A percentile compares a stretch with the other conserved stretches of the same genome.
These are phyloP conservation scores for Chalciporus piperatus DNA, from an alignment of 768 basidiomycete species.

Conservation along the genomic window DNA sequence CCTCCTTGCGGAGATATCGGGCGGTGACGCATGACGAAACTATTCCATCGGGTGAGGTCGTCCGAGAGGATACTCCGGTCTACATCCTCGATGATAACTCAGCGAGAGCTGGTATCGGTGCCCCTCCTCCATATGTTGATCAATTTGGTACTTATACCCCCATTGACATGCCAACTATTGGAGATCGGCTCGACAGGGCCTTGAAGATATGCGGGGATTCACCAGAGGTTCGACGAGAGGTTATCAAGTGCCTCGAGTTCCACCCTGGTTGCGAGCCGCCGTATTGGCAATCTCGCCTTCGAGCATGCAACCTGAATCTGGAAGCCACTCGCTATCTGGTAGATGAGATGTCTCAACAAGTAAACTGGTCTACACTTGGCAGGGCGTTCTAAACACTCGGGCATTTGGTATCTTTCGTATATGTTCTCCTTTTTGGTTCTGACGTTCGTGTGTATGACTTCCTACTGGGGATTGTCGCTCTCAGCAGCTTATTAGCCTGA, in stretches of 20 bases:
- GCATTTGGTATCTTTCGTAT: too few species aligned
- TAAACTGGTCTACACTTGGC: constrained; percentile 14
- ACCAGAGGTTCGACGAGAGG: constrained; percentile 16
- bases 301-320: constrained; percentile 17
- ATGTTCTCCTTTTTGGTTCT: too few species aligned
- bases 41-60: constrained; percentile 3
- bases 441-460: too few species aligned
- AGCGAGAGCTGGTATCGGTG: constrained; percentile 6
- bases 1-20: constrained; percentile 10
- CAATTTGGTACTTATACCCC: constrained; percentile 2
- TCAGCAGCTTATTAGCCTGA: too few species aligned
- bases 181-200: constrained; percentile 21
- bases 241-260: constrained; percentile 24
- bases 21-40: not conserved
- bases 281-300: constrained; percentile 26
- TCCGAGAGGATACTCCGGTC: constrained; percentile 23
- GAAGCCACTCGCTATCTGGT: constrained; percentile 18
- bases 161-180: constrained; percentile 10
- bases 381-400: not conserved
- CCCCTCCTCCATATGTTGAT: constrained; percentile 18
- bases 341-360: constrained; percentile 26
- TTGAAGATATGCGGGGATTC: constrained; percentile 17
- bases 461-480: too few species aligned
- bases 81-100: constrained; percentile 7
- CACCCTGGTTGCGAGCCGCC: constrained; percentile 25